Evolutionary conservation across 2,329 filamentous ascomycete genomes (phyloP).

Genomic region (Akanthomyces dipterigenus): DNA sequence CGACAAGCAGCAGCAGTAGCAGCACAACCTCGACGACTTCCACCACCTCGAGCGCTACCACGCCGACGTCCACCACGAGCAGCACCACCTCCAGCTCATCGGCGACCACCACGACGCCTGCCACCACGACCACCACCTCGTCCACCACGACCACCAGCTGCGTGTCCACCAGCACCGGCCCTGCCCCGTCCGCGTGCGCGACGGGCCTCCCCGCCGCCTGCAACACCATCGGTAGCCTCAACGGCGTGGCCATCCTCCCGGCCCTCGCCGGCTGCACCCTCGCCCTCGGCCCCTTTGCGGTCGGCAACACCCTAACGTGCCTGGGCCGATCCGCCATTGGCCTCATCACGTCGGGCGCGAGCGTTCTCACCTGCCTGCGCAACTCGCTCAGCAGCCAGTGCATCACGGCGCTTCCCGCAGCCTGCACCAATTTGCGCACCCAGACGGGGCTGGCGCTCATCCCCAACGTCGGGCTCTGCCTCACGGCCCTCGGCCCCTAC

Average conservation of each 20-base stretch:
- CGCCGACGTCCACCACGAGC: background rate
- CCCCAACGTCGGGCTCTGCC: background rate
- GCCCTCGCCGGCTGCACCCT: background rate
- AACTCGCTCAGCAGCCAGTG: background rate
- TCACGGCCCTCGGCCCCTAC: slow-evolving; percentile 10
- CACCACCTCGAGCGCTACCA: background rate
- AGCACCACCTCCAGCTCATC: background rate
- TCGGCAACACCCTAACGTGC: background rate
- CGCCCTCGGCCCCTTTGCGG: background rate
- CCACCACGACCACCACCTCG: background rate
- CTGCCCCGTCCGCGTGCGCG: background rate
- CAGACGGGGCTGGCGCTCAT: background rate
- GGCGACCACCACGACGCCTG: background rate
- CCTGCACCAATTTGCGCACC: background rate
- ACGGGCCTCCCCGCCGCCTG: background rate
- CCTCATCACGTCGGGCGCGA: background rate
- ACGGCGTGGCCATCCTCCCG: background rate
- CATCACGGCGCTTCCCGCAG: slow-evolving; percentile 6
- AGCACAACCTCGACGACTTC: too few relatives aligned
- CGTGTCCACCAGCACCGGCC: background rate
- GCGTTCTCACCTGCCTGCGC: background rate
- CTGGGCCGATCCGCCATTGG: background rate
- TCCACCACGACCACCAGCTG: background rate
- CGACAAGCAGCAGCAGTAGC: background rate
- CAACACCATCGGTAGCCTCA: background rate